Evolutionary conservation across 345 rosid genomes (phyloP), one percentile per base, ranked within the genome.

Genomic region (Anacardium occidentale): DNA sequence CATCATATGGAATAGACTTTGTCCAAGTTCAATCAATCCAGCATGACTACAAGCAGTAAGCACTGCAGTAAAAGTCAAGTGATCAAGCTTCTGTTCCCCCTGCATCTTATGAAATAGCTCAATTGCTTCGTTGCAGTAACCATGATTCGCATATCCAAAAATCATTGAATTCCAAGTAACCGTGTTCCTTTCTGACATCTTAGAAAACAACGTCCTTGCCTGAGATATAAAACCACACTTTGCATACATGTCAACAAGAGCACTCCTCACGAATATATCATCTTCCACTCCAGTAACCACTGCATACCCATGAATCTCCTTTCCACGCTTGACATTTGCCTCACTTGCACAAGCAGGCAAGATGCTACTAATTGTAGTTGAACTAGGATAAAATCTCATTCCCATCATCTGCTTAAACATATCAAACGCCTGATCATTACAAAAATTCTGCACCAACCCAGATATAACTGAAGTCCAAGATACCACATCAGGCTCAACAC

Each of bases 81-180:
- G 93, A 80, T 89, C 89, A 0, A 84, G 83, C 86, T 79, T 85
- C 73, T 83, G 78, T 26, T 77, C 88, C 0, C 68, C 81, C 62
- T 83, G 93, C 98, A 94, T 89, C 79, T 79, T 82, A 69, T 78
- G 21, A 26, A 90, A 94, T 45, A 88, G 88, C 66, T 85, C 82
- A 40, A 87, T 79, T 20, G 98, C 97, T 81, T 90, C 85, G 1
- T 80, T 66, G 37, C 88, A 87, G 65, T 75, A 81, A 1, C 98
- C 97, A 25, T 94, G 92, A 75, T 89, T 92, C 24, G 95, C 97
- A 21, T 83, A 87, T 63, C 87, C 92, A 54, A 94, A 94, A 51
- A 92, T 92, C 94, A 92, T 90, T 6, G 92, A 89, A 78, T 94
- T 94, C 91, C 92, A 94, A 58, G 95, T 88, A 54, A 84, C 91